phyloP scores from a whole-genome alignment of 164 flowering plant species.

The Piper betle region DNA sequence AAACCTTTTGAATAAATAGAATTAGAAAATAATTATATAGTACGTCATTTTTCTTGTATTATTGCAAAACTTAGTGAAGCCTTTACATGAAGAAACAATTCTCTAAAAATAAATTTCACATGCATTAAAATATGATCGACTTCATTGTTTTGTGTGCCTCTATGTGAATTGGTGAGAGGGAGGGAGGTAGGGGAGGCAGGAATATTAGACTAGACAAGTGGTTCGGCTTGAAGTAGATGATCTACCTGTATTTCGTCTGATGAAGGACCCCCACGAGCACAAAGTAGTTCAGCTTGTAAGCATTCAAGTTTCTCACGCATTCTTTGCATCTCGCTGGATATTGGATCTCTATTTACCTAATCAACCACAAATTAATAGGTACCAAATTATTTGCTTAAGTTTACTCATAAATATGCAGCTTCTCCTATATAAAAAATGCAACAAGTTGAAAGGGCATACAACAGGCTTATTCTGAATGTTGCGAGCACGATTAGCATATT shows the following conservation, averaged over 20 bases:
- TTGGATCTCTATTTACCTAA: conserved; percentile 91
- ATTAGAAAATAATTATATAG: no score
- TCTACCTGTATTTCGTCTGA: conserved; percentile 79
- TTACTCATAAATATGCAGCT: background rate
- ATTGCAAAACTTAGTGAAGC: no score
- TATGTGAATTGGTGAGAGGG: no score
- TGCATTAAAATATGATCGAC: no score
- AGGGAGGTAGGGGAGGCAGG: no score
- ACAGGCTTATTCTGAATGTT: conserved; percentile 96
- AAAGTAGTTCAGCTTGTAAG: conserved; percentile 84
- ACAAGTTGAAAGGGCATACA: conserved; percentile 34
- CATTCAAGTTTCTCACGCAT: conserved; percentile 93
- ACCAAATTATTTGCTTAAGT: background rate
- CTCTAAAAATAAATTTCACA: no score
- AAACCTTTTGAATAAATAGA: no score
- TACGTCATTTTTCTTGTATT: no score
- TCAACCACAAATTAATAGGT: conserved; percentile 5
- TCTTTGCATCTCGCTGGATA: conserved; percentile 77
- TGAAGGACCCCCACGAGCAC: conserved; percentile 66
- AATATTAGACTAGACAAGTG: no score
- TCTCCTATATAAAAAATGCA: background rate
- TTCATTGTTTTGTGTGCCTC: no score
- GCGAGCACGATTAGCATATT: conserved; percentile 98
- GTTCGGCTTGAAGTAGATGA: background rate
- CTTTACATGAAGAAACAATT: no score